Evolutionary conservation across 108 stramenopile genomes (phyloP).

Genomic region (Licmophora abbreviata): DNA sequence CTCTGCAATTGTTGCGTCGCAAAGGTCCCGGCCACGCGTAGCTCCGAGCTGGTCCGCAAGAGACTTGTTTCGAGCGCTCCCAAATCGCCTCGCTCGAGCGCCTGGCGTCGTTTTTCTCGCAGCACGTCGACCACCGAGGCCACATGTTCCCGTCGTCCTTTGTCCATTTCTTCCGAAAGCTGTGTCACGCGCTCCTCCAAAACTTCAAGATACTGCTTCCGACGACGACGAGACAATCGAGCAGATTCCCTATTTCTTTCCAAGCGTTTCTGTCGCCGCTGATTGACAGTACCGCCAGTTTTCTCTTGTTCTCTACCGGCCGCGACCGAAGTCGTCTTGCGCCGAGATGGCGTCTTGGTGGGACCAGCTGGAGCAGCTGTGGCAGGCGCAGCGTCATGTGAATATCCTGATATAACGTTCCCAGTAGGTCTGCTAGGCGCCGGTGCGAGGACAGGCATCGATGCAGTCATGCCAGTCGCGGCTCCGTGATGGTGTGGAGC

Average conservation of each 20-base stretch:
- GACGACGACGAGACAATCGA: conserved; percentile 75
- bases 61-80: not conserved
- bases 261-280: conserved; percentile 75
- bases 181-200: conserved; percentile 72
- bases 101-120: conserved; percentile 16
- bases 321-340: no score
- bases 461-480: no score
- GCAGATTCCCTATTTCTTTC: conserved; percentile 95
- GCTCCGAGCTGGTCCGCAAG: conserved; percentile 19
- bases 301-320: not conserved
- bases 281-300: conserved; percentile 7
- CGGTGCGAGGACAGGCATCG: no score
- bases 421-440: no score
- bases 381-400: no score
- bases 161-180: conserved; percentile 70
- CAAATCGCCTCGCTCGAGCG: conserved; percentile 11
- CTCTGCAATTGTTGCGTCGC: conserved; percentile 65
- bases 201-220: conserved; percentile 94
- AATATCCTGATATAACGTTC: no score
- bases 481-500: no score
- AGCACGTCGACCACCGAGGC: conserved; percentile 31
- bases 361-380: no score
- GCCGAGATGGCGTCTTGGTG: no score
- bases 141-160: conserved; percentile 65
- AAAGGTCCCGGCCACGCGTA: conserved; percentile 53